Percentiles rank a stretch among this genome's conserved stretches.
phyloP scores from a whole-genome alignment of 148 eudicot genomes.

The Persicaria maculosa region DNA sequence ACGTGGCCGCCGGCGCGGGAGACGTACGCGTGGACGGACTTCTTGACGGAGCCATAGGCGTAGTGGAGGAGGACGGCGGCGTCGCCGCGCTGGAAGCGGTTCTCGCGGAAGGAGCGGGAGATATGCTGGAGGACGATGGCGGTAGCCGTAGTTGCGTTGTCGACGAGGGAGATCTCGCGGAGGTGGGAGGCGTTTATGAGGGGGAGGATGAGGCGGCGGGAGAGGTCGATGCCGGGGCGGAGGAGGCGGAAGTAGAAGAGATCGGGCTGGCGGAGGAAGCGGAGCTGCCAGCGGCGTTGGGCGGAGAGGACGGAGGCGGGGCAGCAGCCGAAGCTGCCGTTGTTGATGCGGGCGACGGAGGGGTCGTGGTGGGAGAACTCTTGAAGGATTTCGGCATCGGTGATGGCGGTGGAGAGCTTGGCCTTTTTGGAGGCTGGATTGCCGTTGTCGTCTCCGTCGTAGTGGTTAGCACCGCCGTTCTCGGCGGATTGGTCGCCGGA shows the following conservation, averaged over 20 bases:
- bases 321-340: conserved; percentile 89
- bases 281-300: conserved; percentile 52
- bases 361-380: conserved; percentile 80
- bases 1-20: conserved; percentile 73
- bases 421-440: conserved; percentile 21
- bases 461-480: conserved; percentile 12
- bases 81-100: conserved; percentile 44
- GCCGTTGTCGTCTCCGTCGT: conserved; percentile 24
- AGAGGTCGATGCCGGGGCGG: conserved; percentile 46
- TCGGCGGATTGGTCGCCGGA: conserved; percentile 7
- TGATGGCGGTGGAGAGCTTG: conserved; percentile 27
- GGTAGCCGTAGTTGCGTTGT: conserved; percentile 95
- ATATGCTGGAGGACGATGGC: conserved; percentile 72
- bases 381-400: conserved; percentile 31
- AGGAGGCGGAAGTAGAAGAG: conserved; percentile 52
- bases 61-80: conserved; percentile 72
- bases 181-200: conserved; percentile 69
- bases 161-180: conserved; percentile 71
- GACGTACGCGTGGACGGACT: conserved; percentile 73
- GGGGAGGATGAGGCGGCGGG: conserved; percentile 46
- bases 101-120: conserved; percentile 48
- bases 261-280: conserved; percentile 67
- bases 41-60: conserved; percentile 82
- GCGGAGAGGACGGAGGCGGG: conserved; percentile 55
- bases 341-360: conserved; percentile 64